These are phyloP conservation scores for Striga asiatica DNA, from an alignment of 257 asterid genomes.

Conservation along the genomic window DNA sequence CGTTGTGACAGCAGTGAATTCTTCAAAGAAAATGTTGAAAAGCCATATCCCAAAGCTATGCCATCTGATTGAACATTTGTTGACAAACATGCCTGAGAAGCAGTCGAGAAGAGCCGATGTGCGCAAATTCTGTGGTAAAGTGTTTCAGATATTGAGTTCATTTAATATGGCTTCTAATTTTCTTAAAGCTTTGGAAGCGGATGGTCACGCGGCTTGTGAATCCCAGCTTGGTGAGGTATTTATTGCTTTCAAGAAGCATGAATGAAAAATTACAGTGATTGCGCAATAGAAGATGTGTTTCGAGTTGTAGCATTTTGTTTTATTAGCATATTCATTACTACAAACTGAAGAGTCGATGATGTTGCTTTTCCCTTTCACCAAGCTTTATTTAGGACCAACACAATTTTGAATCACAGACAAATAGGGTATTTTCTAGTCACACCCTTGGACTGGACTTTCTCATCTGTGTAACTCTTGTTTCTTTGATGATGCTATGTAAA, in stretches of 20 bases:
- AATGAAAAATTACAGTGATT: no score
- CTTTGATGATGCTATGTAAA: no score
- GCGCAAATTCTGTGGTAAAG: constrained; percentile 68
- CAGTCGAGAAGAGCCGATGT: constrained; percentile 73
- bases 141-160: constrained; percentile 43
- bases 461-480: no score
- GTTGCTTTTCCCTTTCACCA: not conserved
- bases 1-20: constrained; percentile 16
- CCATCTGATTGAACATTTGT: constrained; percentile 40
- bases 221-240: constrained; percentile 56
- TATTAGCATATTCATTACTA: not conserved
- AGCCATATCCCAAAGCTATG: constrained; percentile 38
- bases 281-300: not conserved
- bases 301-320: not conserved
- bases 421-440: not conserved
- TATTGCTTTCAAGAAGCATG: constrained; percentile 39
- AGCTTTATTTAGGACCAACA: constrained; percentile 7
- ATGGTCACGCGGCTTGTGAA: constrained; percentile 43
- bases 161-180: constrained; percentile 28
- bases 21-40: constrained; percentile 31
- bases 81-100: constrained; percentile 76
- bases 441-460: not conserved
- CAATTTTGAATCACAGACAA: constrained; percentile 11
- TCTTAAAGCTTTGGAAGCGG: constrained; percentile 50
- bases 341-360: not conserved